phyloP scores from a whole-genome alignment of 2,329 filamentous ascomycete genomes.

The Dothistroma septosporum region DNA sequence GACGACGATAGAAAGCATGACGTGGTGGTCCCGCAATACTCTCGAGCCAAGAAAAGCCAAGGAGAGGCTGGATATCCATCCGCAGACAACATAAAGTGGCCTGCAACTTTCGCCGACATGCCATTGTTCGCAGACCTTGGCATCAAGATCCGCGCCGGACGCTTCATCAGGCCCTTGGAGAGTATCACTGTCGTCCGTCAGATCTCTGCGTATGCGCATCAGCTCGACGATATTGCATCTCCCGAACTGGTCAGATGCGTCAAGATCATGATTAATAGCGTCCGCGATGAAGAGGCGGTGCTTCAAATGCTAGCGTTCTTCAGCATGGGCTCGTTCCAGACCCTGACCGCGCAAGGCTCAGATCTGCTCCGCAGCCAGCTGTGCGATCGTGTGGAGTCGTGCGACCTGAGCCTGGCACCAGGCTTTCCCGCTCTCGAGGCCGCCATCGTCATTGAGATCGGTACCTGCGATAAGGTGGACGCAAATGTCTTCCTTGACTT shows the following conservation, averaged over 20 bases:
- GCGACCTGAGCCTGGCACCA: neutral
- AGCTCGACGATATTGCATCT: neutral
- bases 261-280: neutral
- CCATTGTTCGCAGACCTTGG: neutral
- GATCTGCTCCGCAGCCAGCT: neutral
- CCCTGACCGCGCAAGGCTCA: neutral
- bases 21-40: neutral
- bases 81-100: neutral
- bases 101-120: neutral
- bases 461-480: neutral
- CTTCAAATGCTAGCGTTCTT: neutral
- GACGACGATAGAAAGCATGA: neutral
- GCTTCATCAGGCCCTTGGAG: neutral
- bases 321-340: neutral
- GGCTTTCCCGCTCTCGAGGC: neutral
- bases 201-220: neutral
- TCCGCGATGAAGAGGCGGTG: neutral
- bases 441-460: neutral
- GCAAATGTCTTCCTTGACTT: neutral
- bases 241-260: neutral
- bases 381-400: neutral
- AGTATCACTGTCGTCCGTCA: neutral
- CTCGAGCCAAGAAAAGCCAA: neutral
- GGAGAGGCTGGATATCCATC: neutral
- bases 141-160: neutral